Base-by-base conservation (phyloP, 1,284 basidiomycete species). In the Microbotryum lychnidis-dioicae region DNA sequence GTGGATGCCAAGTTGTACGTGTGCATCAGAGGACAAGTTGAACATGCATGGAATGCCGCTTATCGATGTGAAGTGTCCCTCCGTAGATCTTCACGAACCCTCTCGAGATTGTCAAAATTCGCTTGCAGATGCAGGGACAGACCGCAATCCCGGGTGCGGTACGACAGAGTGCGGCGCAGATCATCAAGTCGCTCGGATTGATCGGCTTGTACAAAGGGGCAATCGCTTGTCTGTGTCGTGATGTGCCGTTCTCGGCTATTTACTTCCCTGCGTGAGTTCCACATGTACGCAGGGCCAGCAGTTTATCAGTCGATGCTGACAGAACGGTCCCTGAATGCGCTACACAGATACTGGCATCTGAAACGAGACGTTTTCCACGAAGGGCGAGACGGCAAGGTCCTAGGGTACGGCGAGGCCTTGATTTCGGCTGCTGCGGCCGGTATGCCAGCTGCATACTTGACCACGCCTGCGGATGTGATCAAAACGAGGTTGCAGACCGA, bases 401-500 rank as follows among this genome's bases (percentile, higher is more conserved):
- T 98, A 53, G 84, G 85, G 21, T 97, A 97, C 77, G 76, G 91
- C 54, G 93, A 98, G 79, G 89, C 93, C 57, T 80, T 98, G 56
- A 78, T 83, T 61, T 81, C 89, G 50, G 91, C 91, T 37, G 89
- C 83, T 12, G 84, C 80, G 51, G 78, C 80, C 63, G 94, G 94
- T 69, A 97, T 97, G 91, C 93, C 94, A 54, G 92, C 91, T 50
- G 89, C 64, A 10, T 67, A 65, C 57, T 51, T 67, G 9, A 77
- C 77, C 45, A 77, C 70, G 37, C 76, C 74, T 0, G 74, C 75
- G 84, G 94, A 98, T 76, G 96, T 98, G 63, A 90, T 97, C 76
- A 98, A 98, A 82, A 98, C 94, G n/a, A 85, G 94, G 60, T 79
- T 98, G 67, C 96, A 98, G 76, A 87, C 91, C n/a, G 96, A 98